phyloP scores from a whole-genome alignment of 176 grass and related monocot genomes.

The Triticum monococcum region DNA sequence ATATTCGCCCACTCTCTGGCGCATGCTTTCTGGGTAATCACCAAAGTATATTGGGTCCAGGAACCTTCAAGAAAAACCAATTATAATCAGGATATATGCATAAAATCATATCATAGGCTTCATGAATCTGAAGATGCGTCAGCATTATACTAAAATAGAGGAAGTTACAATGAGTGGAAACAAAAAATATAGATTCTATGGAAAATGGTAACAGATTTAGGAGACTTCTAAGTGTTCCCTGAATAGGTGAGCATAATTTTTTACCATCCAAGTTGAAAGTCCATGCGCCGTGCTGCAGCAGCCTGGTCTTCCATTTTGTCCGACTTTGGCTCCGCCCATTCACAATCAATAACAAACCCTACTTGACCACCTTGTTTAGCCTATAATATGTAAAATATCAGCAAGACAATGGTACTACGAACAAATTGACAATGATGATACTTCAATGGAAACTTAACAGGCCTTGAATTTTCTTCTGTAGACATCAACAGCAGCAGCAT shows the following conservation, averaged over 20 bases:
- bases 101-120: background rate
- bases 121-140: background rate
- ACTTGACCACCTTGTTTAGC: slow-evolving; percentile 84
- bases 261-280: slow-evolving; percentile 99
- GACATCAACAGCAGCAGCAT: slow-evolving; percentile 80
- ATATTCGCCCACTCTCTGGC: slow-evolving; percentile 60
- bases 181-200: background rate
- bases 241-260: background rate
- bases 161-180: background rate
- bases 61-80: slow-evolving; percentile 51
- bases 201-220: background rate
- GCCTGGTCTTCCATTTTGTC: slow-evolving; percentile 70
- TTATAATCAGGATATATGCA: background rate
- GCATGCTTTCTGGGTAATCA: slow-evolving; percentile 93
- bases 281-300: slow-evolving; percentile 71
- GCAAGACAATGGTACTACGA: slow-evolving; percentile 14
- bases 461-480: slow-evolving; percentile 94
- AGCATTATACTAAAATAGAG: background rate
- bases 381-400: slow-evolving; percentile 51
- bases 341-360: slow-evolving; percentile 89
- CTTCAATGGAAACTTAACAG: slow-evolving; percentile 11
- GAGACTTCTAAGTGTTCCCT: background rate
- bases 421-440: slow-evolving; percentile 4
- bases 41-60: slow-evolving; percentile 92
- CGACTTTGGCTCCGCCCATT: slow-evolving; percentile 94